phyloP scores from a whole-genome alignment of 2,329 filamentous ascomycete genomes.

The Ramularia collo-cygni region DNA sequence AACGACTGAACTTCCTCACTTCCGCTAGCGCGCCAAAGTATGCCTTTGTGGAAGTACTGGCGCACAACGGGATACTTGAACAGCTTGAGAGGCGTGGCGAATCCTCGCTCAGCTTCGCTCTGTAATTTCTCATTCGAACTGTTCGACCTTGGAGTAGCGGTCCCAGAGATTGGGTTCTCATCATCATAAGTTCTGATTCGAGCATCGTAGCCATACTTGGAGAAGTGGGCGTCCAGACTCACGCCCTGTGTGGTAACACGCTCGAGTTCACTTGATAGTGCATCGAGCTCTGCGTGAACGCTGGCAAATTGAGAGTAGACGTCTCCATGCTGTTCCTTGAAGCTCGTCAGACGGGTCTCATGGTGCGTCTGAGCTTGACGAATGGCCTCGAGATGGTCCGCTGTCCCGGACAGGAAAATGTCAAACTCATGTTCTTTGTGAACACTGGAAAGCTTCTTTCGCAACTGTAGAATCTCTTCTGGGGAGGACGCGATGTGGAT shows the following conservation, averaged over 20 bases:
- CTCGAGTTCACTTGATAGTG: constrained; percentile 48
- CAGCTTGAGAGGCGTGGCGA: constrained; percentile 43
- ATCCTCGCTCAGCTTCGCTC: constrained; percentile 11
- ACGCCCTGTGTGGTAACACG: constrained; percentile 49
- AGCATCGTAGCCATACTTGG: constrained; percentile 56
- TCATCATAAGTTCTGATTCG: constrained; percentile 40
- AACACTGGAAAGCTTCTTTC: constrained; percentile 37
- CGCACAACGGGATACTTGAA: constrained; percentile 55
- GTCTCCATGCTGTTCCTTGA: constrained; percentile 45
- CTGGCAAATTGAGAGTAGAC: constrained; percentile 52
- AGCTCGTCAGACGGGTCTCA: constrained; percentile 39
- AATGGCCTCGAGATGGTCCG: constrained; percentile 46
- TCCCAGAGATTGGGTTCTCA: constrained; percentile 16
- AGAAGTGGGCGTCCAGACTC: constrained; percentile 54
- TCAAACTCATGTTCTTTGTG: constrained; percentile 42
- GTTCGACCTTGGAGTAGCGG: constrained; percentile 16
- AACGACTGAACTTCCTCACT: constrained; percentile 56
- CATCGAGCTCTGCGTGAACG: constrained; percentile 48
- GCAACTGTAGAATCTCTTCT: constrained; percentile 47
- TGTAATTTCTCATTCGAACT: constrained; percentile 3
- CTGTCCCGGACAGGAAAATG: constrained; percentile 52
- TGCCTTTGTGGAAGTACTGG: constrained; percentile 60
- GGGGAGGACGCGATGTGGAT: constrained; percentile 52
- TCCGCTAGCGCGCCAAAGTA: constrained; percentile 55
- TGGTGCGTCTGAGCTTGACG: constrained; percentile 49